Conservation (phyloP, 768 basidiomycete species). For the Mycena sanguinolenta region DNA sequence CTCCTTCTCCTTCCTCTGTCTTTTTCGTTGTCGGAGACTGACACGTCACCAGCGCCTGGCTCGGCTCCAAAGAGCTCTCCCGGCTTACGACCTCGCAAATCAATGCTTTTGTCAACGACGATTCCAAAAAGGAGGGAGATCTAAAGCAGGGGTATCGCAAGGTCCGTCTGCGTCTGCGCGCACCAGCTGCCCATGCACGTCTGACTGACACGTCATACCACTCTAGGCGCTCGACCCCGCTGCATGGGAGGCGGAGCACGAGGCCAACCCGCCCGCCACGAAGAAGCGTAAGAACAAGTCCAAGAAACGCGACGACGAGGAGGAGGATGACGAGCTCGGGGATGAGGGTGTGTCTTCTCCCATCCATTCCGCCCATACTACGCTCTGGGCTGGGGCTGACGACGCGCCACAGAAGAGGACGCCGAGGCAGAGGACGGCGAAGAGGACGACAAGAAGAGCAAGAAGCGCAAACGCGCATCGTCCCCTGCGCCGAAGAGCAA, state of each 20-base stretch:
- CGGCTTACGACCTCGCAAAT: conserved; percentile 85
- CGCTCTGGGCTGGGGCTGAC: too few relatives aligned
- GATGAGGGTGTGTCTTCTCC: conserved; percentile 31
- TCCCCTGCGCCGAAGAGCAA: background rate
- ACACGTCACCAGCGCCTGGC: conserved; percentile 83
- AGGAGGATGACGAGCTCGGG: conserved; percentile 23
- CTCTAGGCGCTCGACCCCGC: conserved; percentile 66
- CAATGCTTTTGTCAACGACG: conserved; percentile 80
- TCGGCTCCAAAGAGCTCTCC: conserved; percentile 84
- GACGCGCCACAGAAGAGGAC: background rate
- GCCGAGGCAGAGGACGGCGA: conserved; percentile 35
- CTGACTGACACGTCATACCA: conserved; percentile 28
- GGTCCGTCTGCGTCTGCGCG: conserved; percentile 5
- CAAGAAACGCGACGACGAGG: conserved; percentile 21
- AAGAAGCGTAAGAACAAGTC: conserved; percentile 38
- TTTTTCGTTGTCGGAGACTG: background rate
- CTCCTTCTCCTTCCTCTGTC: conserved; percentile 12
- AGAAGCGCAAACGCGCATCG: conserved; percentile 66
- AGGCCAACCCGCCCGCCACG: conserved; percentile 33
- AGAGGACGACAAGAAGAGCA: conserved; percentile 58
- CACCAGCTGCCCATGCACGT: background rate
- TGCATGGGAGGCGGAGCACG: conserved; percentile 62
- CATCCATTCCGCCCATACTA: conserved; percentile 1
- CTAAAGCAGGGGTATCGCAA: conserved; percentile 76
- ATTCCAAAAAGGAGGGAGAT: conserved; percentile 77